These are phyloP conservation scores for Rhodomyrtus tomentosa DNA, from an alignment of 345 rosid genomes.

Conservation along the genomic window DNA sequence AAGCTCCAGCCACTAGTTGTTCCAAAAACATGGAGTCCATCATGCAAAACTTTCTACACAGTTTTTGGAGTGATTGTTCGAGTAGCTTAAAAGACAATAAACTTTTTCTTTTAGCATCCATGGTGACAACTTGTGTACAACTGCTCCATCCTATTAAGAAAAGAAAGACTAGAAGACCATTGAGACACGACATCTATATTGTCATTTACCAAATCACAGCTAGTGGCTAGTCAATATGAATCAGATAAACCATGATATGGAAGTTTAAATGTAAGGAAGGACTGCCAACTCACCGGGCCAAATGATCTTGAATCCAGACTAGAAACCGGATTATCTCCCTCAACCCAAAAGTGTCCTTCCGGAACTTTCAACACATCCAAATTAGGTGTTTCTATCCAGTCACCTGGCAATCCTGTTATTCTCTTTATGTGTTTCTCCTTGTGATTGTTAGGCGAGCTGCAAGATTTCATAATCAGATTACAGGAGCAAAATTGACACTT, in stretches of 20 bases:
- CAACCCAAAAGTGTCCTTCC: slow-evolving; percentile 92
- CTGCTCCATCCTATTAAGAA: background rate
- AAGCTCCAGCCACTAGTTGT: background rate
- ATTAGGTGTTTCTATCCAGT: slow-evolving; percentile 51
- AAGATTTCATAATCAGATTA: background rate
- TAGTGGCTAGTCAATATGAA: background rate
- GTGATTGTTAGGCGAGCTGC: slow-evolving; percentile 62
- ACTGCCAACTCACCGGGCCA: slow-evolving; percentile 63
- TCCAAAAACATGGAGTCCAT: background rate
- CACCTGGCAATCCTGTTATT: slow-evolving; percentile 85
- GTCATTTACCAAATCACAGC: background rate
- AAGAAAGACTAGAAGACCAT: background rate
- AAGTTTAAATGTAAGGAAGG: background rate
- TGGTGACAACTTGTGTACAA: background rate
- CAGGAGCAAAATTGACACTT: background rate
- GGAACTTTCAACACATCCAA: slow-evolving; percentile 49
- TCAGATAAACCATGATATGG: background rate
- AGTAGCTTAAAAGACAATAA: background rate
- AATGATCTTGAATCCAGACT: slow-evolving; percentile 74
- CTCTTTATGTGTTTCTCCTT: slow-evolving; percentile 73
- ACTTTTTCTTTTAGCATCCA: background rate
- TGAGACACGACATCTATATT: background rate
- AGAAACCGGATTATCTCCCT: slow-evolving; percentile 62
- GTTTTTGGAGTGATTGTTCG: background rate
- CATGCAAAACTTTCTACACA: background rate